Evolutionary conservation across 225 moss, liverwort and hornwort species (phyloP), one percentile per base, ranked within the genome.

Genomic region (Climacium dendroides): DNA sequence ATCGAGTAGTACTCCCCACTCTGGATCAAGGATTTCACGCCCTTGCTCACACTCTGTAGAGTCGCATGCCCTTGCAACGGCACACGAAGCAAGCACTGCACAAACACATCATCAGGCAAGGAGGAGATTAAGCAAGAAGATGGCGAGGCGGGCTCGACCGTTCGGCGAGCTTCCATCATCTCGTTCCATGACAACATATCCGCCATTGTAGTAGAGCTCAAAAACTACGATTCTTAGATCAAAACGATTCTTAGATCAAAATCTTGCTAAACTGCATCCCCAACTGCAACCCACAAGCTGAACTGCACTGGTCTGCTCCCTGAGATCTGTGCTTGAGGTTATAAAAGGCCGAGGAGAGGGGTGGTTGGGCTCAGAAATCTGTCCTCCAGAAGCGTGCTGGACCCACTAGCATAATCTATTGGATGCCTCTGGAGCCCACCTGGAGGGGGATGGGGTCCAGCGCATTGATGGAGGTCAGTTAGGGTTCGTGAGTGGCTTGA

Each of bases 101-200:
- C 58, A 10, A 96, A 95, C 35, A 98, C 91, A 63, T 98, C 98
- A 15, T 97, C 93, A 2, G 98, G 98, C 25, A 98, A 80, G 2
- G 92, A 93, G 7, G 94, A 88, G 16, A 98, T 91, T 47, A 89
- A 83, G 3, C 88, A 89, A 5, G 89, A 54, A 5, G 83, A 54
- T 0, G 67, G 39, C 14, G 70, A 60, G 7, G 76, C 14, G 5
- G 23, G 43, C 8, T 29, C 48, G 7, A 55, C 83, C 30, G 20
- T 58, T 9, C 80, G 53, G 23, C 73, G 85, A 53, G 82, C 64
- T 80, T 88, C 80, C 92, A 91, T 91, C 92, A 86, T 89, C 52
- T 76, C 76, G 39, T 85, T 88, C 66, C 84, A 89, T 3, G 86
- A 88, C 34, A 80, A 35, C 2, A 74, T 26, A 71, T 87, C 86